phyloP scores from a whole-genome alignment of 768 basidiomycete genomes.

The Terana coerulea region DNA sequence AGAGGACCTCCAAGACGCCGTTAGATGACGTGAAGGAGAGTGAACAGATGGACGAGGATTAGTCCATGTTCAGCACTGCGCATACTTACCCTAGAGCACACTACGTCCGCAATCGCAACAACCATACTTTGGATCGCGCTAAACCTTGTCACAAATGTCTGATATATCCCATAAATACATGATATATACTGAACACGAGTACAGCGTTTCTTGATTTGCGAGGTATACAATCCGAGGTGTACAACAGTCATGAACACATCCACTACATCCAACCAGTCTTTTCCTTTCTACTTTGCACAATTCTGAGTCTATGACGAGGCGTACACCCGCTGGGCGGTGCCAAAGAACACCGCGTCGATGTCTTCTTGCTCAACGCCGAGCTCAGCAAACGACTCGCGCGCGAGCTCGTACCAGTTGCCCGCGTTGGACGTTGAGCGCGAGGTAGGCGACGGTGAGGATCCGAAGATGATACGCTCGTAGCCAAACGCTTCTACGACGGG shows the following conservation, averaged over 20 bases:
- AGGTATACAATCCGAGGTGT: background rate
- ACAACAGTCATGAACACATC: background rate
- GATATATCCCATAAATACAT: constrained; percentile 5
- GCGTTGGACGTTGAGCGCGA: constrained; percentile 45
- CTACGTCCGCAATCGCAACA: no score
- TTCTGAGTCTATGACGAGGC: constrained; percentile 9
- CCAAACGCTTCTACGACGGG: constrained; percentile 86
- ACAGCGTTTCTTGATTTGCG: background rate
- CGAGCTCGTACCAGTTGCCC: constrained; percentile 78
- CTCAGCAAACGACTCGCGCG: constrained; percentile 75
- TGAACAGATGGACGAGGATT: no score
- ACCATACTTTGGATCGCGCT: no score
- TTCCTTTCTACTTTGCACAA: background rate
- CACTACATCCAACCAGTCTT: background rate
- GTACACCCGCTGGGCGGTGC: constrained; percentile 46
- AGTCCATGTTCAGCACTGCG: no score
- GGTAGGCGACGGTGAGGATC: constrained; percentile 63
- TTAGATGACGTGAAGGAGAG: constrained; percentile 14
- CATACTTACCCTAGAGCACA: no score
- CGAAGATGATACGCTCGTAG: constrained; percentile 78
- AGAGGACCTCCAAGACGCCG: constrained; percentile 41
- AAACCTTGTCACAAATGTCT: no score
- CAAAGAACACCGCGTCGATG: constrained; percentile 68
- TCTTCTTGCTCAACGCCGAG: constrained; percentile 74
- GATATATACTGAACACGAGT: constrained; percentile 1